A percentile compares a stretch with the other conserved stretches of the same genome.
These are phyloP conservation scores for Colletotrichum sp. DNA, from an alignment of 2,329 filamentous ascomycete species.

Conservation along the genomic window DNA sequence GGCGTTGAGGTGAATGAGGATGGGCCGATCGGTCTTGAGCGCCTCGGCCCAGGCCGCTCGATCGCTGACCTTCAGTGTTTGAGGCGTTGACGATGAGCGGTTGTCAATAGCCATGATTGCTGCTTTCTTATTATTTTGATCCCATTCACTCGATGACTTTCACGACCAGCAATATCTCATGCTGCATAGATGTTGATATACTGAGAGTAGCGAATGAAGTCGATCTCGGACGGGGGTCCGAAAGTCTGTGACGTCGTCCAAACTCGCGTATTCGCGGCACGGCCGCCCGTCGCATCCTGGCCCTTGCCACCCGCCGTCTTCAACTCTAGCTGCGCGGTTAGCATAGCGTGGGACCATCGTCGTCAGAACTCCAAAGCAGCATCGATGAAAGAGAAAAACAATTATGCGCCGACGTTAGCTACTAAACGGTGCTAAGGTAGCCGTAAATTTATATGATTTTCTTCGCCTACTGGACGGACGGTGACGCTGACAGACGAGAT, in stretches of 20 bases:
- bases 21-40: constrained; percentile 26
- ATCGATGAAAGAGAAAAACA: not conserved
- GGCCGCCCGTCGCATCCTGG: not conserved
- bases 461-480: not conserved
- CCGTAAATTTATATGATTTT: accelerated
- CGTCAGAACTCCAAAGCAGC: not conserved
- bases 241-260: constrained; percentile 4
- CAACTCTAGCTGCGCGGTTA: not conserved
- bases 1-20: constrained; percentile 70
- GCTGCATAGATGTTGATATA: not conserved
- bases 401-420: not conserved
- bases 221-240: not conserved
- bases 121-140: not conserved
- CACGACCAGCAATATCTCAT: not conserved
- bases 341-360: not conserved
- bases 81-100: not conserved
- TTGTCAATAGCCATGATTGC: not conserved
- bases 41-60: constrained; percentile 3
- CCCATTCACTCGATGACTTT: not conserved
- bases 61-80: constrained; percentile 3
- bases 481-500: not conserved
- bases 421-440: no score
- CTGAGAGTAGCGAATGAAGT: not conserved
- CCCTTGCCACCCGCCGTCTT: not conserved
- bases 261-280: not conserved